Conservation (phyloP, 2,329 filamentous ascomycete species). For the Fusarium sulawesiense region DNA sequence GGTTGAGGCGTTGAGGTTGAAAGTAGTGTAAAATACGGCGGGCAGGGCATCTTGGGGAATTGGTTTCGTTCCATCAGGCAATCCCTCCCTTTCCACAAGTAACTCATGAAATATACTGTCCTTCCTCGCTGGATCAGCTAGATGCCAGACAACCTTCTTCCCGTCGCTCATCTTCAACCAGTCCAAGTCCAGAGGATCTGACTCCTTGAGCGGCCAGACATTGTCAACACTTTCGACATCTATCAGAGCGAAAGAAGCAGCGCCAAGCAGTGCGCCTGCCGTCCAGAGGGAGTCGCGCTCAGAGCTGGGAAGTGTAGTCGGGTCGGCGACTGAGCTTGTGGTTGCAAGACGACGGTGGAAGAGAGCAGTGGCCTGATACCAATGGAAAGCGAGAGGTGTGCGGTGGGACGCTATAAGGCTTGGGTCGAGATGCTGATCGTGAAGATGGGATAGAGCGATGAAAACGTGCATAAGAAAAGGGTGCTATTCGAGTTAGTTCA, state of each 20-base stretch:
- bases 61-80: slow-evolving; percentile 19
- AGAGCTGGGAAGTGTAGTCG: slow-evolving; percentile 45
- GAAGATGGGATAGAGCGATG: slow-evolving; percentile 63
- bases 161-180: slow-evolving; percentile 69
- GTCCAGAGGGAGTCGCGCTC: slow-evolving; percentile 63
- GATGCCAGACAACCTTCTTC: slow-evolving; percentile 64
- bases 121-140: slow-evolving; percentile 60
- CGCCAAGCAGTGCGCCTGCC: slow-evolving; percentile 59
- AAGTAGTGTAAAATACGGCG: slow-evolving; percentile 47
- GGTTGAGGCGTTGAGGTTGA: slow-evolving; percentile 37
- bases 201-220: slow-evolving; percentile 66
- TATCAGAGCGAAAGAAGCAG: slow-evolving; percentile 58
- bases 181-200: slow-evolving; percentile 59
- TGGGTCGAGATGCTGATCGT: slow-evolving; percentile 59
- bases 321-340: slow-evolving; percentile 39
- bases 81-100: slow-evolving; percentile 5
- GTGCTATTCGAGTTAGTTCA: slow-evolving; percentile 49
- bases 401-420: slow-evolving; percentile 40
- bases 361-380: slow-evolving; percentile 59
- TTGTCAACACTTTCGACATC: slow-evolving; percentile 56
- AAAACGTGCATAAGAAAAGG: slow-evolving; percentile 67
- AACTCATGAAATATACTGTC: slow-evolving; percentile 60
- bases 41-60: slow-evolving; percentile 47
- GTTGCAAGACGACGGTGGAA: slow-evolving; percentile 58
- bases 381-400: slow-evolving; percentile 57